Percentiles rank a stretch among this genome's conserved stretches.
Evolutionary conservation across 148 eudicot genomes (phyloP).

Genomic region (Heliosperma pusillum): DNA sequence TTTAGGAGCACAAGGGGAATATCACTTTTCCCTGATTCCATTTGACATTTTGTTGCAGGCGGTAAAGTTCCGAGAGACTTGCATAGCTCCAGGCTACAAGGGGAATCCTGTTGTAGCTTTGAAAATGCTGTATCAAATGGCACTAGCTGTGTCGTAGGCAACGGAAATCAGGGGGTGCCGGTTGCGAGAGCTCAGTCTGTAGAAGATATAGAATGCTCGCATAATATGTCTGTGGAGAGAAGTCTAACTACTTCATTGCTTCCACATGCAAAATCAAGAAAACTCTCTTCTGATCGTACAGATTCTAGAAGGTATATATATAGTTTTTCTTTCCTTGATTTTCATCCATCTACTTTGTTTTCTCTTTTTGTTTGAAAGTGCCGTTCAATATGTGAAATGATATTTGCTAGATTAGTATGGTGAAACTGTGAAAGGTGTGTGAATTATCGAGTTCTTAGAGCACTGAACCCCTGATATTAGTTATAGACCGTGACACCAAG

Average conservation of each 20-base stretch:
- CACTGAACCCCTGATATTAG: background rate
- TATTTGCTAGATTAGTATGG: background rate
- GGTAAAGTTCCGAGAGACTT: constrained; percentile 29
- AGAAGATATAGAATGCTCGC: constrained; percentile 65
- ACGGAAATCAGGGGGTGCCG: constrained; percentile 27
- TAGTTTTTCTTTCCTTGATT: constrained; percentile 3
- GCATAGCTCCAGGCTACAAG: constrained; percentile 22
- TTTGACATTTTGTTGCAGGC: constrained; percentile 24
- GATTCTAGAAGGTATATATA: constrained; percentile 60
- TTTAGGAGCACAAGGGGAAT: background rate
- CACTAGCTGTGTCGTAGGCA: constrained; percentile 21
- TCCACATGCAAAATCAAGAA: constrained; percentile 72
- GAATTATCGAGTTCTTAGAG: background rate
- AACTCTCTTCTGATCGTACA: constrained; percentile 62
- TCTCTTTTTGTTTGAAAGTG: background rate
- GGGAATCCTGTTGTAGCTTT: constrained; percentile 13
- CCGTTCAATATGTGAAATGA: background rate
- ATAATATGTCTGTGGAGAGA: constrained; percentile 33
- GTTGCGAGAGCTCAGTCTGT: constrained; percentile 53
- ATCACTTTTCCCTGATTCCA: background rate
- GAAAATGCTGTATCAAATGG: constrained; percentile 27
- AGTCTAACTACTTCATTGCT: constrained; percentile 41
- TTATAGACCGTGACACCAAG: no score
- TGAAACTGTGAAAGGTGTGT: constrained; percentile 10
- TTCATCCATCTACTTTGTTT: background rate